phyloP scores from a whole-genome alignment of 2,329 filamentous ascomycete species.

The Paramyrothecium sp. region DNA sequence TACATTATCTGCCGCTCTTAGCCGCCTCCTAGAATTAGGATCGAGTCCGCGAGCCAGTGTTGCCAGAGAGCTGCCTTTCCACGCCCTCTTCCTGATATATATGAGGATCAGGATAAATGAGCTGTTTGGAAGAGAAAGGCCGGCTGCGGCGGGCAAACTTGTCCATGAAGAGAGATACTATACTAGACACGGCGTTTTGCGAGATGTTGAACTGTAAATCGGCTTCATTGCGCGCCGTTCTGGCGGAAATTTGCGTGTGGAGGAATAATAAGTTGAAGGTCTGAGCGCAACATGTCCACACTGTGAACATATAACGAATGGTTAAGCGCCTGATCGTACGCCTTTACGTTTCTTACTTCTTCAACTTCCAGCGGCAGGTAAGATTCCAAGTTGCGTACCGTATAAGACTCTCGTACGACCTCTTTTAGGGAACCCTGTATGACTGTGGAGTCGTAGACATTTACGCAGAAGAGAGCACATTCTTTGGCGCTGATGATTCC shows the following conservation, averaged over 20 bases:
- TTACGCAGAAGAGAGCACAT: slow-evolving; percentile 10
- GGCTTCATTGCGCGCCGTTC: background rate
- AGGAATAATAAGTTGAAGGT: background rate
- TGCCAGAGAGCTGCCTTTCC: background rate
- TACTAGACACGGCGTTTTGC: background rate
- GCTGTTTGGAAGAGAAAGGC: background rate
- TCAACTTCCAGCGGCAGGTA: background rate
- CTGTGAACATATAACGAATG: background rate
- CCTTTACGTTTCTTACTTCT: background rate
- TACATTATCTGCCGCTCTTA: background rate
- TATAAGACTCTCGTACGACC: background rate
- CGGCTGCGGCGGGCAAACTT: background rate
- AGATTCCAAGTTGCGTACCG: background rate
- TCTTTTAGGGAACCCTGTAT: slow-evolving; percentile 5
- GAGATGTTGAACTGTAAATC: background rate
- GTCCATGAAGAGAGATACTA: background rate
- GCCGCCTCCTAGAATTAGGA: background rate
- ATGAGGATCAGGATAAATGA: background rate
- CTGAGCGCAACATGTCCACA: background rate
- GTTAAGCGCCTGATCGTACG: background rate
- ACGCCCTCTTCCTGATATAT: too few relatives aligned
- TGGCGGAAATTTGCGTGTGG: background rate
- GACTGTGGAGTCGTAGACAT: slow-evolving; percentile 3
- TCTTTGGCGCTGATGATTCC: background rate
- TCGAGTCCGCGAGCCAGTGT: background rate